Percentiles rank a stretch among this genome's conserved stretches.
Evolutionary conservation across 805 yeast genomes (phyloP).

Genomic region (Candida germanica): DNA sequence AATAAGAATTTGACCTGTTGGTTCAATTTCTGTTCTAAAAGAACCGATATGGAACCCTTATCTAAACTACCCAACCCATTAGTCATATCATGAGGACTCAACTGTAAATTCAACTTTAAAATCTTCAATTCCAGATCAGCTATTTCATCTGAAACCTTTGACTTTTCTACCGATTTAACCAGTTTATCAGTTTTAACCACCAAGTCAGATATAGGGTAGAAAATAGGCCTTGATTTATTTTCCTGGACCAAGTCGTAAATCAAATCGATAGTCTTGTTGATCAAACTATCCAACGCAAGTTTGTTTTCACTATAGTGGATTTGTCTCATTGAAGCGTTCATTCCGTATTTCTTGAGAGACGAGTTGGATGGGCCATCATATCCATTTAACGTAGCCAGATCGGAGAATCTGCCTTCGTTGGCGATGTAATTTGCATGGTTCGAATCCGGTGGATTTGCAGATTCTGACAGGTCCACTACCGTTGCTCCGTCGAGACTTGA

Average conservation of each 20-base stretch:
- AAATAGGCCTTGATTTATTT: constrained; percentile 58
- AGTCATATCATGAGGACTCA: constrained; percentile 30
- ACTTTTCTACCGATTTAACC: constrained; percentile 10
- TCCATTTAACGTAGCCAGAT: constrained; percentile 22
- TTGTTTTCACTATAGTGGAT: constrained; percentile 73
- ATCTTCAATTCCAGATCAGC: constrained; percentile 48
- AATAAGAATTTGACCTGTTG: constrained; percentile 65
- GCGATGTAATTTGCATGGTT: constrained; percentile 30
- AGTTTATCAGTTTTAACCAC: constrained; percentile 9
- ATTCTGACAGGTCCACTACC: no score
- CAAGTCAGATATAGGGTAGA: constrained; percentile 48
- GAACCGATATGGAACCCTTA: constrained; percentile 61
- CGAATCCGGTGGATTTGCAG: no score
- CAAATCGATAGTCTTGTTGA: constrained; percentile 50
- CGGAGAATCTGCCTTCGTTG: constrained; percentile 28
- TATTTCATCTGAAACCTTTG: constrained; percentile 5
- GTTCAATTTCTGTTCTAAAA: constrained; percentile 65
- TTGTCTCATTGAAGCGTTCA: constrained; percentile 63
- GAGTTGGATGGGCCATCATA: constrained; percentile 18
- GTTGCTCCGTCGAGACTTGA: no score
- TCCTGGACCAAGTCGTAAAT: constrained; percentile 52
- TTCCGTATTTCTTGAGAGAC: constrained; percentile 16
- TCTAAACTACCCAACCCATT: constrained; percentile 58
- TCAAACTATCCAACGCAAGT: constrained; percentile 58
- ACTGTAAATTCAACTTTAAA: constrained; percentile 58